These are phyloP conservation scores for Wallacemonas rigidus DNA, from an alignment of 208 protist genomes.

Conservation along the genomic window DNA sequence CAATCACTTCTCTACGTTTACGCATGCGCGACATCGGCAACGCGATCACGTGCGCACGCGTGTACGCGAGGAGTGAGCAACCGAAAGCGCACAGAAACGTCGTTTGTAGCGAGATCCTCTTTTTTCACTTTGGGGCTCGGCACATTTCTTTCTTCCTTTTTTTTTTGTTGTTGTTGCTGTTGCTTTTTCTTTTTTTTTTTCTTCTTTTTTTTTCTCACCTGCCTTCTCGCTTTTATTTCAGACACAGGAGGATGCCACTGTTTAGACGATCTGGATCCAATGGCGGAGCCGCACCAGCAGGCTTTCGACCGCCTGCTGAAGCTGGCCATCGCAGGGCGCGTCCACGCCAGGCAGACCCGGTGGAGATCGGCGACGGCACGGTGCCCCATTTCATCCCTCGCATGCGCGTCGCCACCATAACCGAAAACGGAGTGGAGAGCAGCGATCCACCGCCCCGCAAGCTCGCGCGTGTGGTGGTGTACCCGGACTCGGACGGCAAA, in stretches of 20 bases:
- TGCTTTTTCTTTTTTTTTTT: constrained; percentile 5
- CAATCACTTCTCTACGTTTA: too few species aligned
- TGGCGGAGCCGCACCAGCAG: constrained; percentile 25
- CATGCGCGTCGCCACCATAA: constrained; percentile 3
- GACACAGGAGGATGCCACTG: constrained; percentile 28
- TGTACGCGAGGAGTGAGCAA: too few species aligned
- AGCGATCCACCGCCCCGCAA: constrained; percentile 9
- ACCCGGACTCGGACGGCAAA: constrained; percentile 19
- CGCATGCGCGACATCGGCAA: too few species aligned
- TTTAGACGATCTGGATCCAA: constrained; percentile 33
- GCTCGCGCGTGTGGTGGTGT: constrained; percentile 27
- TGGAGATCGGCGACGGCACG: constrained; percentile 14
- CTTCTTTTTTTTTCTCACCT: constrained; percentile 8
- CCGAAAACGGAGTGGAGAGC: neutral
- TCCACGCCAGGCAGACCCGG: neutral
- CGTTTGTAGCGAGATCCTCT: too few species aligned
- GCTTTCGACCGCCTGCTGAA: constrained; percentile 40
- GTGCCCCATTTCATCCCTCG: constrained; percentile 32
- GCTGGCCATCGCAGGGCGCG: constrained; percentile 13
- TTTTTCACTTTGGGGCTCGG: too few species aligned
- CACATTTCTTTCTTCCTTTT: constrained; percentile 1
- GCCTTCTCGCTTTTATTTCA: neutral
- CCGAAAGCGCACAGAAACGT: too few species aligned
- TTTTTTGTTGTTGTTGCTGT: constrained; percentile 8
- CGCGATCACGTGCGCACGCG: too few species aligned